A percentile compares a stretch with the other conserved stretches of the same genome.
phyloP scores from a whole-genome alignment of 805 yeast species.

The Cyberlindnera mycetangii region DNA sequence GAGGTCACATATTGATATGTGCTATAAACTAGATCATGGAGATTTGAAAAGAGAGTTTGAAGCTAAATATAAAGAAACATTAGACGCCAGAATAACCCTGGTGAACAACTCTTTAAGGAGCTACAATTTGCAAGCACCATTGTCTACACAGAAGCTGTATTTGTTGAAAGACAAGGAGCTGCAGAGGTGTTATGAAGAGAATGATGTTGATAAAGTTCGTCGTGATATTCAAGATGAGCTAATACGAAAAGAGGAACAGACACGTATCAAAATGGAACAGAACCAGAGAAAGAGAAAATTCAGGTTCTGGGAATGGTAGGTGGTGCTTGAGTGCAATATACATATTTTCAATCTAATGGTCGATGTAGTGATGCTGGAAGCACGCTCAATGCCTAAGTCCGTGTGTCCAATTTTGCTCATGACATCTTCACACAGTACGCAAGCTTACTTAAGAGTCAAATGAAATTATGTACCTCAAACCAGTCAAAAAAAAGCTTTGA shows the following conservation, averaged over 20 bases:
- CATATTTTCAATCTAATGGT: too few species aligned
- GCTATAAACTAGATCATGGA: constrained; percentile 11
- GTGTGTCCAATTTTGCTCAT: too few species aligned
- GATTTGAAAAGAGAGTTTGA: constrained; percentile 20
- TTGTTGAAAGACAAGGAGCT: constrained; percentile 44
- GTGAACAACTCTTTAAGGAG: constrained; percentile 52
- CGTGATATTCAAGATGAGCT: constrained; percentile 2
- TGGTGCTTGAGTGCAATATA: too few species aligned
- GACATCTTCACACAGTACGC: too few species aligned
- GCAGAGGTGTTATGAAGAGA: constrained; percentile 35
- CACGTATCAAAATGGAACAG: background rate
- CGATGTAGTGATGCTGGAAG: too few species aligned
- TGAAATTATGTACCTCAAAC: too few species aligned
- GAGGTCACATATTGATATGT: constrained; percentile 25
- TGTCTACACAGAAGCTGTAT: constrained; percentile 56
- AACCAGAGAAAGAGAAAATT: background rate
- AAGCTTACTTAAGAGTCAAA: too few species aligned
- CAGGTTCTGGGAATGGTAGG: constrained; percentile 7
- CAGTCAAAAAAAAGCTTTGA: too few species aligned
- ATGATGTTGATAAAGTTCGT: constrained; percentile 21
- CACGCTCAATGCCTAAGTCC: too few species aligned
- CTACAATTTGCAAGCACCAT: constrained; percentile 63
- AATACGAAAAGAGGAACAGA: background rate
- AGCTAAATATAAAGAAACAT: constrained; percentile 20
- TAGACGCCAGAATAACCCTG: constrained; percentile 32